phyloP scores from a whole-genome alignment of 495 filamentous ascomycete genomes.

The Penicillium samsonianum region DNA sequence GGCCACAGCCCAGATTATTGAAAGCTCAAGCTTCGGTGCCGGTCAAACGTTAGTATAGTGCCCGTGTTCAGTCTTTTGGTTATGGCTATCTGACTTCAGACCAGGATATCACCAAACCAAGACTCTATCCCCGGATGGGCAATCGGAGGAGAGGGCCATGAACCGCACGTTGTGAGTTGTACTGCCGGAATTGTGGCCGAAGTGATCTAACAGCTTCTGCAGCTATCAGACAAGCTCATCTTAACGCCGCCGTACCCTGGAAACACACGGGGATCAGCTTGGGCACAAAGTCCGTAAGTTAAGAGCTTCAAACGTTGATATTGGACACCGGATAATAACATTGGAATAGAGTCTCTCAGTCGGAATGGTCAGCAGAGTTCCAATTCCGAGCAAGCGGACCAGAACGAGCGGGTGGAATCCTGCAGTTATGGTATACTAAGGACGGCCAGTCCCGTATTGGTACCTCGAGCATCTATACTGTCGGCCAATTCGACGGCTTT shows the following conservation, averaged over 20 bases:
- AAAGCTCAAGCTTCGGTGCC: conserved; percentile 77
- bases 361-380: conserved; percentile 77
- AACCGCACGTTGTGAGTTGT: conserved; percentile 60
- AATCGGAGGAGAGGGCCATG: conserved; percentile 68
- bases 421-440: conserved; percentile 90
- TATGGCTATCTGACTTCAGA: conserved; percentile 26
- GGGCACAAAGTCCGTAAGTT: conserved; percentile 67
- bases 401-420: conserved; percentile 82
- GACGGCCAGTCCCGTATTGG: conserved; percentile 65
- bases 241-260: conserved; percentile 88
- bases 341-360: conserved; percentile 42
- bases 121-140: conserved; percentile 64
- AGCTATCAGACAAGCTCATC: conserved; percentile 87
- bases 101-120: conserved; percentile 58
- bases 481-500: conserved; percentile 80
- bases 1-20: conserved; percentile 61
- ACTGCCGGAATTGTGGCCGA: neutral
- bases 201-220: conserved; percentile 7
- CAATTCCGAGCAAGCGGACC: conserved; percentile 85
- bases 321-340: conserved; percentile 15
- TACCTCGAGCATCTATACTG: conserved; percentile 77
- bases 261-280: conserved; percentile 79
- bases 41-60: conserved; percentile 55
- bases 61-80: neutral
- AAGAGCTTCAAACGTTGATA: conserved; percentile 7